Evolutionary conservation across 306 rosid species (phyloP), one percentile per base, ranked within the genome.

Genomic region (Carpinus viminea): DNA sequence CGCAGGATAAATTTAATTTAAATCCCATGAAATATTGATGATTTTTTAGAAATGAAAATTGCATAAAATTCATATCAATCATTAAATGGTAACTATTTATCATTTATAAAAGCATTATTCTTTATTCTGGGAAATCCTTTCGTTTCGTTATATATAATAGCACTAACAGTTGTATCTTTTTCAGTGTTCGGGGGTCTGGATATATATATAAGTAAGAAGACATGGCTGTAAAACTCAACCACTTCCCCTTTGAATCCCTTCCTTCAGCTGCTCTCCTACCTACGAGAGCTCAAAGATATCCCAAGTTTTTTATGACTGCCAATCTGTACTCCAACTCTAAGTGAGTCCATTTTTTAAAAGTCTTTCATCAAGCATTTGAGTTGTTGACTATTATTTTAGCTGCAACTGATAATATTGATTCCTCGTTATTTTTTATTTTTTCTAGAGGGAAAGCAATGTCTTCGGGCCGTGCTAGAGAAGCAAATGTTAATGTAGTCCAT

Each of bases 241-340:
- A 79, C 31, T 72, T 86, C 62, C 70, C 82, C 2, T 77, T 79
- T 47, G 93, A 86, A 73, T 84, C 84, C 47, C 12, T 86, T 52
- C n/a, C 87, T 10, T 59, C 89, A 70, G 78, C 85, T 76, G 72
- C 86, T 17, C 88, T 89, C 26, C 97, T 91, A 0, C 91, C 86
- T 62, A 85, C 85, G 86, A 85, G 93, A 8, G 81, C 84, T 43
- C 84, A 87, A 89, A 91, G 93, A 91, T 91, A 95, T 85, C 92
- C 95, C 73, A 83, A 83, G 81, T 90, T 90, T 90, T 46, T 79
- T 74, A 90, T 91, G 97, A 94, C 93, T 18, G 91, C 98, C 82
- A 86, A 92, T 13, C 92, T 91, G 64, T 87, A 85, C 55, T 87
- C 97, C 52, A 90, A 86, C 78, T 31, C 93, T 86, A 87, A 78